Evolutionary conservation across 495 filamentous ascomycete genomes (phyloP).

Genomic region (Thermothielavioides terrestris): DNA sequence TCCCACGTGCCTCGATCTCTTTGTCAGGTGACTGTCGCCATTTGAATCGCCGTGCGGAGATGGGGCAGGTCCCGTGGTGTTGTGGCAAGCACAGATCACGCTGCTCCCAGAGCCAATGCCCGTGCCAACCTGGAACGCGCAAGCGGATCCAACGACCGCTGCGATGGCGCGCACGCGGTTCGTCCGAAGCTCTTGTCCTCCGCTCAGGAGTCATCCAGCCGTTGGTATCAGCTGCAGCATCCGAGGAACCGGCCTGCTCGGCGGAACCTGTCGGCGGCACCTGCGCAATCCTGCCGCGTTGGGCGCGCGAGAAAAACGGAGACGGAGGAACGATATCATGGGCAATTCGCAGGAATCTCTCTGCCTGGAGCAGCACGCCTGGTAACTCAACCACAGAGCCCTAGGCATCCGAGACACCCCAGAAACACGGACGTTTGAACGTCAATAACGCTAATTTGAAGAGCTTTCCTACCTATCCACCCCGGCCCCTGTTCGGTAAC

Average conservation of each 20-base stretch:
- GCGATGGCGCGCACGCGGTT: neutral
- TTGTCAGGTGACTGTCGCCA: conserved; percentile 3
- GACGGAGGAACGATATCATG: neutral
- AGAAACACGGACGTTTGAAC: neutral
- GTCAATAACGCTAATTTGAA: neutral
- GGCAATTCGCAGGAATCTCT: neutral
- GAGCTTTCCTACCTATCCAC: neutral
- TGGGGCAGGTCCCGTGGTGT: conserved; percentile 1
- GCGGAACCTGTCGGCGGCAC: too few relatives aligned
- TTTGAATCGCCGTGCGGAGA: neutral
- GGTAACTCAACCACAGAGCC: too few relatives aligned
- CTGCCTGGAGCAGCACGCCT: neutral
- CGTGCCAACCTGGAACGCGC: neutral
- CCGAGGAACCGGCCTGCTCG: too few relatives aligned
- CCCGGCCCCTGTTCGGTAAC: neutral
- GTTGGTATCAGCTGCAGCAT: too few relatives aligned
- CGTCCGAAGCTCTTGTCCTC: too few relatives aligned
- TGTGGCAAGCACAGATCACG: neutral
- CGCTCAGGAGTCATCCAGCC: too few relatives aligned
- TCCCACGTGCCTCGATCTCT: neutral
- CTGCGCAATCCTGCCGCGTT: neutral
- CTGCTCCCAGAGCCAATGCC: neutral
- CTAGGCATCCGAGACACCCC: conserved; percentile 3
- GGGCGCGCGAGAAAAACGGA: neutral
- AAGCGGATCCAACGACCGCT: too few relatives aligned